Conservation (phyloP, 2,329 filamentous ascomycete genomes). For the Zasmidium cellare region DNA sequence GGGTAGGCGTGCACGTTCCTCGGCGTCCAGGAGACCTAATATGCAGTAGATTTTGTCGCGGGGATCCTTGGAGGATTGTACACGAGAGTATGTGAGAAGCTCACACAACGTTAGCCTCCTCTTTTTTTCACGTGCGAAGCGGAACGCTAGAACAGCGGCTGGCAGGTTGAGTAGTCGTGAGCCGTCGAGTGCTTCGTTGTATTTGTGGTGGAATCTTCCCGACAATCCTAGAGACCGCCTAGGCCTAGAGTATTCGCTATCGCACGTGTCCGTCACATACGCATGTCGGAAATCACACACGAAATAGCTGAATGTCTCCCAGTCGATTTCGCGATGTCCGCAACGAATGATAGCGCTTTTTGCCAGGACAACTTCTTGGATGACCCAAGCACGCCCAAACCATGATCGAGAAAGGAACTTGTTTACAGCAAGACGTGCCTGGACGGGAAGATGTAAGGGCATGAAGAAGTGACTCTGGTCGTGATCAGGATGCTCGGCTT, state of each 20-base stretch:
- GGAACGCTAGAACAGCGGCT: neutral
- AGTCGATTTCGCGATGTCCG: neutral
- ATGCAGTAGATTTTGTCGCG: neutral
- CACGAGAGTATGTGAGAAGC: neutral
- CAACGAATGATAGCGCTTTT: neutral
- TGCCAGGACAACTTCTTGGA: neutral
- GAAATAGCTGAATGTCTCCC: neutral
- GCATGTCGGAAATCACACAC: neutral
- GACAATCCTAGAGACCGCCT: neutral
- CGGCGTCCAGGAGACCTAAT: neutral
- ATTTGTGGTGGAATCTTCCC: neutral
- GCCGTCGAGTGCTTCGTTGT: neutral
- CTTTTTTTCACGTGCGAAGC: neutral
- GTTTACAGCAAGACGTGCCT: neutral
- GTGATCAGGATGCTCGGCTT: neutral
- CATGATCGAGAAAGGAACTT: neutral
- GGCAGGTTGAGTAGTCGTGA: neutral
- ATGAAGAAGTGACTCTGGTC: neutral
- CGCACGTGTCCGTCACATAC: neutral
- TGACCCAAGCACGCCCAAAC: neutral
- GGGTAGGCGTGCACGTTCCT: neutral
- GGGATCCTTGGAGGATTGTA: neutral
- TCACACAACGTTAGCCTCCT: neutral
- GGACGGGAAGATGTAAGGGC: neutral
- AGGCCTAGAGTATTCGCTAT: neutral